phyloP scores from a whole-genome alignment of 306 rosid species.

The Cucumis hystrix region DNA sequence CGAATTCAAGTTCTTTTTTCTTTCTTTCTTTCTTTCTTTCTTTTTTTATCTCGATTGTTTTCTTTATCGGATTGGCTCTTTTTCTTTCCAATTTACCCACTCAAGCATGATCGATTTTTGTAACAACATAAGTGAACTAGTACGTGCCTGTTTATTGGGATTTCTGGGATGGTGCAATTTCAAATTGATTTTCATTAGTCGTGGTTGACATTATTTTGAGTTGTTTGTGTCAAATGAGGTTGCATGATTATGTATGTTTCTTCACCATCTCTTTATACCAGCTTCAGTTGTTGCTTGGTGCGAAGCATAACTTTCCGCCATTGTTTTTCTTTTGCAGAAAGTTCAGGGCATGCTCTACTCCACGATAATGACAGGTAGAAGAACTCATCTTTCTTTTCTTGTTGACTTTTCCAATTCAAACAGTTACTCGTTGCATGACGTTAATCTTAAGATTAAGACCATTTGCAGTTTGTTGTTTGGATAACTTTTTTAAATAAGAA shows the following conservation, averaged over 20 bases:
- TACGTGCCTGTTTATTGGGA: background rate
- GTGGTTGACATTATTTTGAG: background rate
- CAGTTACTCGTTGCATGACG: background rate
- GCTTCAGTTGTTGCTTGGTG: background rate
- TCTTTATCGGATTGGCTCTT: background rate
- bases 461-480: background rate
- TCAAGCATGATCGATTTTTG: too few relatives aligned
- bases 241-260: background rate
- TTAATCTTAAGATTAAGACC: background rate
- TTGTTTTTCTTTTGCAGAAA: slow-evolving; percentile 44
- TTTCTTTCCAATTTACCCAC: background rate
- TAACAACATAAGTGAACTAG: background rate
- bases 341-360: slow-evolving; percentile 41
- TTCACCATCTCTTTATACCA: background rate
- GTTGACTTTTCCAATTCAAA: background rate
- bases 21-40: too few relatives aligned
- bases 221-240: background rate
- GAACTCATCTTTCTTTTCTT: background rate
- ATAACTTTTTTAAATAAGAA: background rate
- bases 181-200: background rate
- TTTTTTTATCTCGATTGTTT: background rate
- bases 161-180: background rate
- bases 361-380: slow-evolving; percentile 48
- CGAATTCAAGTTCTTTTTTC: background rate
- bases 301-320: slow-evolving; percentile 8